A percentile compares a stretch with the other conserved stretches of the same genome.
These are phyloP conservation scores for Capronia epimyces DNA, from an alignment of 2,329 filamentous ascomycete genomes.

Conservation along the genomic window DNA sequence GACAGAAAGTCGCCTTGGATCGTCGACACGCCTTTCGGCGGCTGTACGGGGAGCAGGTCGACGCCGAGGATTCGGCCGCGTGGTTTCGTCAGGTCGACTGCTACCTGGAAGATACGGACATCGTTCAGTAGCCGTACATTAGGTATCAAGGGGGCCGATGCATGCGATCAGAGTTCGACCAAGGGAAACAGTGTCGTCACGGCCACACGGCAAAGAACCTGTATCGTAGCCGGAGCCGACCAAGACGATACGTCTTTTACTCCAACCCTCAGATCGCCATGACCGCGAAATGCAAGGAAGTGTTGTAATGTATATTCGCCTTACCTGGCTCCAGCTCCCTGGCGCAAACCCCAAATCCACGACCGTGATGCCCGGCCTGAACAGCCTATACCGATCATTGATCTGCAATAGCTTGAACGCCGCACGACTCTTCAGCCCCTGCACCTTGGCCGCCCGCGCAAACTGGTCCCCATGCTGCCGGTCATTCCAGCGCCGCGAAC, in stretches of 20 bases:
- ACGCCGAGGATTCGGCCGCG: slow-evolving; percentile 79
- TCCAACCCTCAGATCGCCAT: too few relatives aligned
- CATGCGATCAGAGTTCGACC: background rate
- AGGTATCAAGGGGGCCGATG: too few relatives aligned
- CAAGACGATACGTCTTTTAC: too few relatives aligned
- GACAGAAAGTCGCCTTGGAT: slow-evolving; percentile 93
- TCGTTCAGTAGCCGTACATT: background rate
- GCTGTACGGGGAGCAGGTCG: slow-evolving; percentile 87
- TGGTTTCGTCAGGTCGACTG: slow-evolving; percentile 69
- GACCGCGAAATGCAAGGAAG: too few relatives aligned
- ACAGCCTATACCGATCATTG: slow-evolving; percentile 73
- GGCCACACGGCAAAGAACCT: too few relatives aligned
- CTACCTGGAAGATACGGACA: slow-evolving; percentile 55
- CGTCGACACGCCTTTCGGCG: slow-evolving; percentile 83
- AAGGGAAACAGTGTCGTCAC: background rate
- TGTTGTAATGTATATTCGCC: background rate
- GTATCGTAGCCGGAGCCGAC: too few relatives aligned
- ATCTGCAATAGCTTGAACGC: slow-evolving; percentile 93
- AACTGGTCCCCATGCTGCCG: slow-evolving; percentile 71
- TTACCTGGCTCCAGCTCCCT: slow-evolving; percentile 65
- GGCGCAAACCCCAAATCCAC: slow-evolving; percentile 86
- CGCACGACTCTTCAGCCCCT: slow-evolving; percentile 79
- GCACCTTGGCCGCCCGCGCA: slow-evolving; percentile 67
- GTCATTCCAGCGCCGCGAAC: slow-evolving; percentile 59
- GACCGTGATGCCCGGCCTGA: slow-evolving; percentile 74